Conservation (phyloP, 495 filamentous ascomycete species). For the Trichocladium antarcticum region DNA sequence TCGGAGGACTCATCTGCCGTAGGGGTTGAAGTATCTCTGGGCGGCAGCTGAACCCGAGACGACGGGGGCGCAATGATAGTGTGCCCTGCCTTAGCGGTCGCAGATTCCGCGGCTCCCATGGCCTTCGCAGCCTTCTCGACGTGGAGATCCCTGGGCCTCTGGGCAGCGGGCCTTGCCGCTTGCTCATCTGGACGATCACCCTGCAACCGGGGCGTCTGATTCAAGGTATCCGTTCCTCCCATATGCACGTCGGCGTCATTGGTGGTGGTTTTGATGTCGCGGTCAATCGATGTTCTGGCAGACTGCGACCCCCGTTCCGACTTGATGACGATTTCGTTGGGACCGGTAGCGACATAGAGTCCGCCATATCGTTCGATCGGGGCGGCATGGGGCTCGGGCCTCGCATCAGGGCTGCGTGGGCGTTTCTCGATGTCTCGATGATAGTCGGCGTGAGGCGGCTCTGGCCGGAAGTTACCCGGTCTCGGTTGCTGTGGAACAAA, state of each 20-base stretch:
- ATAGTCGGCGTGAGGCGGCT: constrained; percentile 29
- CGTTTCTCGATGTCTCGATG: constrained; percentile 30
- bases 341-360: constrained; percentile 24
- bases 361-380: constrained; percentile 24
- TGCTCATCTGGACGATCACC: background rate
- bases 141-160: background rate
- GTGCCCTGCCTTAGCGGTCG: background rate
- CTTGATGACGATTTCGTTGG: constrained; percentile 26
- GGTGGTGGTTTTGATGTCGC: constrained; percentile 19
- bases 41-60: constrained; percentile 18
- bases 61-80: constrained; percentile 10
- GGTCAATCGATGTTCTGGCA: constrained; percentile 29
- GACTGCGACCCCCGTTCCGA: constrained; percentile 31
- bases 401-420: constrained; percentile 38
- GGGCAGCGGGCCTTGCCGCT: background rate
- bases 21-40: constrained; percentile 18
- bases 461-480: constrained; percentile 18
- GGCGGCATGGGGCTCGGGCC: constrained; percentile 25
- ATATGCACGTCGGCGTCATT: constrained; percentile 15
- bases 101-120: background rate
- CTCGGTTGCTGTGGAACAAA: constrained; percentile 31
- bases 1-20: constrained; percentile 32
- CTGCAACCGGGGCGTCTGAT: constrained; percentile 4
- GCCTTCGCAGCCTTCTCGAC: background rate
- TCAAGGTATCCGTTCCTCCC: constrained; percentile 9